Conservation (phyloP, 176 grass and related monocot genomes). For the Alopecurus myosuroides region DNA sequence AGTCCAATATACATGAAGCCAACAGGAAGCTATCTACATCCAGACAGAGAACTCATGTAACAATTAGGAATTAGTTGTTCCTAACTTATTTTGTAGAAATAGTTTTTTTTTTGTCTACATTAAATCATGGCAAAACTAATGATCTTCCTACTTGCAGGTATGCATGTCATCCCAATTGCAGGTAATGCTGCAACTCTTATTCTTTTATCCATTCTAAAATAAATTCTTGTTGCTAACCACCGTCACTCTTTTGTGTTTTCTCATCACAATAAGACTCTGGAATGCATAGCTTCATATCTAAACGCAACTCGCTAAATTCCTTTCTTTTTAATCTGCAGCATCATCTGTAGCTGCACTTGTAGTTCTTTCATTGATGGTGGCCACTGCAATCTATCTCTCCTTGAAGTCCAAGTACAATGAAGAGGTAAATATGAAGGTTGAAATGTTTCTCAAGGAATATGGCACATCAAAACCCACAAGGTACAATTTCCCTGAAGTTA, state of each 20-base stretch:
- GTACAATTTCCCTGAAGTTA: conserved; percentile 46
- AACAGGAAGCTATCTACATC: too few relatives aligned
- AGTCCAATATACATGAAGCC: too few relatives aligned
- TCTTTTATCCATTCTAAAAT: not conserved
- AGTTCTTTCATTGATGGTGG: not conserved
- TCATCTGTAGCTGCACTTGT: not conserved
- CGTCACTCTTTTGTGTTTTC: not conserved
- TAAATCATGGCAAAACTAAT: not conserved
- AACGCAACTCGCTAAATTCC: not conserved
- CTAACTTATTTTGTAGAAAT: not conserved
- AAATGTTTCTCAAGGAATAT: conserved; percentile 50
- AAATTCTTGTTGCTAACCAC: not conserved
- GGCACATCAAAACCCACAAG: conserved; percentile 44
- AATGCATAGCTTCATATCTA: not conserved
- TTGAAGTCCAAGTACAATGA: conserved; percentile 32
- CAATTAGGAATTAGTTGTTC: not conserved
- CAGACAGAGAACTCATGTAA: not conserved
- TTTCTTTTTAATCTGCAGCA: conserved; percentile 2
- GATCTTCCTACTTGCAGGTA: not conserved
- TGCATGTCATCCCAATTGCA: not conserved
- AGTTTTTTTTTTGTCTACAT: not conserved
- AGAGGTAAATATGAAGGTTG: conserved; percentile 44
- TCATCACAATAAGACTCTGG: not conserved
- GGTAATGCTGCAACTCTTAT: not conserved
- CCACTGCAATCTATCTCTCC: conserved; percentile 17